Base-by-base conservation (phyloP, 2,329 filamentous ascomycete genomes). In the Penicillium sp. region DNA sequence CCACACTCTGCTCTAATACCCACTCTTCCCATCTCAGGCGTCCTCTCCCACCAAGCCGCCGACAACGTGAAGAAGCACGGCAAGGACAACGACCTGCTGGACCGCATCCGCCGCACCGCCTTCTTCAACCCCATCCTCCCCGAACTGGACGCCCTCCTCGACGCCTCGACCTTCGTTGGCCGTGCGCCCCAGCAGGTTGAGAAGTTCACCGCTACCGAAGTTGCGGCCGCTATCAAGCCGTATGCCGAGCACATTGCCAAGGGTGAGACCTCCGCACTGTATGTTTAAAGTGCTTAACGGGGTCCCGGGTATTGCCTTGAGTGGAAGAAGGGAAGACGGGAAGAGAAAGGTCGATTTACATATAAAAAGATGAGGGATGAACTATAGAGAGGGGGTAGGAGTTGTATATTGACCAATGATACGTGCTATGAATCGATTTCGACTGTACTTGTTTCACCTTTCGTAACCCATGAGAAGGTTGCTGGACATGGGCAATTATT, bases 61-160 rank as follows among this genome's bases (percentile, higher is more conserved):
- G 81, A 83, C 35, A 86, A 89, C 11, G 88, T 92, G 42, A 90
- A 90, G 80, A 83, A 86, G 68, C 80, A 89, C 75, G 91, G 91
- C 38, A 86, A 88, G 67, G 79, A 85, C 55, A 96, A 96, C 71
- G 92, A 96, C 73, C 82, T 96, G 2, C 86, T 96, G 14, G 87
- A 91, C 63, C 82, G 92, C 14, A 92, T 97, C 72, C 86, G 85
- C 73, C 81, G 78, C 54, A 88, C 83, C 43, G 80, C 86, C 45
- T 96, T 90, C 81, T 96, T 96, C 80, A 81, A 76, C 60, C 81
- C 89, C 1, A 86, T 94, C 63, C 86, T 86, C 81, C 81, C 71
- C 50, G 88, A 93, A 63, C 79, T 93, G 34, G 89, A 92, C 64
- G 77, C 73, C 43, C 83, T 93, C 77, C 77, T 93, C 50, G 83